These are phyloP conservation scores for Aspergillus bertholletiae DNA, from an alignment of 495 filamentous ascomycete species.

Conservation along the genomic window DNA sequence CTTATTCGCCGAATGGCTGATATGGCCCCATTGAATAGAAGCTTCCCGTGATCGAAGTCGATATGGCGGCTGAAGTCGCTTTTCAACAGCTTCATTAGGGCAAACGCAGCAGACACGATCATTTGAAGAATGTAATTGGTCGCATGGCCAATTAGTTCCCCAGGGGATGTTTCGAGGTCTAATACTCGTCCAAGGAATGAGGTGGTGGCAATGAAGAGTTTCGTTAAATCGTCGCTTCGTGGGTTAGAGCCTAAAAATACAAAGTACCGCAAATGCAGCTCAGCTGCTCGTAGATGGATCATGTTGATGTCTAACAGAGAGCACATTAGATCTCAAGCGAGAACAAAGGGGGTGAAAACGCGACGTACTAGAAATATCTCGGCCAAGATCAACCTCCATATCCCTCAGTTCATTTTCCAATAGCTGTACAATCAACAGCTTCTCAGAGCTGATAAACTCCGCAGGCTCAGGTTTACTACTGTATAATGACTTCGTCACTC, in stretches of 20 bases:
- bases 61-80: constrained; percentile 66
- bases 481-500: constrained; percentile 81
- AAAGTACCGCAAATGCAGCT: constrained; percentile 45
- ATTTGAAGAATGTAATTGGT: constrained; percentile 93
- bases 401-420: constrained; percentile 51
- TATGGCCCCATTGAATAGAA: constrained; percentile 75
- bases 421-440: constrained; percentile 60
- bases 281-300: constrained; percentile 46
- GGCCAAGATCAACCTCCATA: constrained; percentile 47
- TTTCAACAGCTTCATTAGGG: constrained; percentile 80
- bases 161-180: constrained; percentile 44
- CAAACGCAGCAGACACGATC: constrained; percentile 83
- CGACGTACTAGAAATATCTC: constrained; percentile 48
- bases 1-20: constrained; percentile 73
- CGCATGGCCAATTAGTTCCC: constrained; percentile 62
- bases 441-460: constrained; percentile 70
- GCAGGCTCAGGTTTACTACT: constrained; percentile 73
- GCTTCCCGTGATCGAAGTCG: constrained; percentile 71
- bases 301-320: constrained; percentile 57
- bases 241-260: constrained; percentile 50
- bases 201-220: constrained; percentile 61
- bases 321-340: constrained; percentile 58
- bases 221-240: constrained; percentile 66
- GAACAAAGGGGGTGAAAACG: constrained; percentile 26
- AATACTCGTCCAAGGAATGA: constrained; percentile 46